Evolutionary conservation across 768 basidiomycete genomes (phyloP), one percentile per base, ranked within the genome.

Genomic region (Termitomyces sp.): DNA sequence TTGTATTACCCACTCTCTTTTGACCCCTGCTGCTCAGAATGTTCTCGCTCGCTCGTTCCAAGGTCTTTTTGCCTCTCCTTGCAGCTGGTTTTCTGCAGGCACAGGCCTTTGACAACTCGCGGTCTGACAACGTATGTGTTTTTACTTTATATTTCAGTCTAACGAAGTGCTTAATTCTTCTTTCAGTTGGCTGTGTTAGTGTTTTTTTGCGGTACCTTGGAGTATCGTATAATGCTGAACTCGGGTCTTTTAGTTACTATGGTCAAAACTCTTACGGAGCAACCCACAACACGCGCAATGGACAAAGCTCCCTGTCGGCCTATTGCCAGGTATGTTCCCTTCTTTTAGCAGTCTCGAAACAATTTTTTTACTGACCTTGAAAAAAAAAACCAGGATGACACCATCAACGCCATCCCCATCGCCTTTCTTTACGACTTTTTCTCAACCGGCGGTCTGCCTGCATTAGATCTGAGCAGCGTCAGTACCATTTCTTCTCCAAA

Each of bases 371-470:
- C 47, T 24, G 6, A 44, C 12, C 39, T 48, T 3, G 27, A 27
- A 12, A n/a, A n/a, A n/a, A n/a, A n/a, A n/a, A 27, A 22, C 4
- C 37, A 84, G 80, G 87, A 88, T 65, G 68, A 78, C 66, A 71
- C 78, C 4, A 81, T 88, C 48, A 76, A 88, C 62, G 79, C 73
- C 41, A 73, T 88, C 50, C 87, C 86, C 0, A 58, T 88, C 47
- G 86, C 86, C 1, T 88, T 87, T 68, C 61, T 89, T 36, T 72
- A 81, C 61, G 76, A 80, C 50, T 87, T 84, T 72, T 87, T 82
- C 70, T 80, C 79, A 18, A 73, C 77, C 11, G 87, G 82, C 8
- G 81, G 80, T 55, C 66, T 81, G 8, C 87, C 87, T 3, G 78
- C 81, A 11, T 75, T 89, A 59, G 75, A 89, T 69, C 68, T 89